Conservation (phyloP, 345 rosid genomes). For the Excoecaria agallocha region DNA sequence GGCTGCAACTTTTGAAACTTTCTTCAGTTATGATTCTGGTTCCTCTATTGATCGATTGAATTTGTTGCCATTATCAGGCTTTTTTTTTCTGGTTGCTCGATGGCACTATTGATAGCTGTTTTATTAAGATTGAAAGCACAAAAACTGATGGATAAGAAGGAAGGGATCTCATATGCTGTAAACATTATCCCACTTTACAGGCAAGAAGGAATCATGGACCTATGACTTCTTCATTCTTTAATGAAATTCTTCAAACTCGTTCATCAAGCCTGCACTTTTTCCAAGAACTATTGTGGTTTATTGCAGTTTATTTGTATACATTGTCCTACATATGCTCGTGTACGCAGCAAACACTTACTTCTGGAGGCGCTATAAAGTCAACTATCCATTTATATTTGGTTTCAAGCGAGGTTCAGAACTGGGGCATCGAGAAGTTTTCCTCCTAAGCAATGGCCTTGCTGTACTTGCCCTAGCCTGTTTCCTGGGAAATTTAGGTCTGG, state of each 20-base stretch:
- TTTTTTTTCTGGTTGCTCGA: constrained; percentile 60
- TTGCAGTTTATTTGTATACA: constrained; percentile 34
- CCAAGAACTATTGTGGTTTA: too few species aligned
- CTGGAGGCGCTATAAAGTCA: constrained; percentile 48
- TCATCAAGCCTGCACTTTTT: too few species aligned
- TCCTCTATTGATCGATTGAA: neutral
- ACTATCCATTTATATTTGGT: constrained; percentile 54
- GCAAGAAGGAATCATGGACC: constrained; percentile 26
- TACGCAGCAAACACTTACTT: constrained; percentile 42
- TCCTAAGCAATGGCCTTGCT: constrained; percentile 37
- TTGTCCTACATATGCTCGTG: constrained; percentile 43
- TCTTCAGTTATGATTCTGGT: too few species aligned
- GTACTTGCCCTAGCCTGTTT: constrained; percentile 31
- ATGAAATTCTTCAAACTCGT: too few species aligned
- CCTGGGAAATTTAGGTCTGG: constrained; percentile 42
- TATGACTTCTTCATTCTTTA: neutral
- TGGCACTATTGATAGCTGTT: constrained; percentile 54
- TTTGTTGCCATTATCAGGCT: constrained; percentile 39
- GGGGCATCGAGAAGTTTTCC: constrained; percentile 38
- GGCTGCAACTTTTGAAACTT: neutral
- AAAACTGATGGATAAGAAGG: constrained; percentile 44
- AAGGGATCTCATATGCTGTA: constrained; percentile 51
- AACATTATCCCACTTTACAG: constrained; percentile 77
- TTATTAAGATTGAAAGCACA: constrained; percentile 47
- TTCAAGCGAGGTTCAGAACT: constrained; percentile 46